Conservation (phyloP, 768 basidiomycete species). For the Psilocybe sp. region DNA sequence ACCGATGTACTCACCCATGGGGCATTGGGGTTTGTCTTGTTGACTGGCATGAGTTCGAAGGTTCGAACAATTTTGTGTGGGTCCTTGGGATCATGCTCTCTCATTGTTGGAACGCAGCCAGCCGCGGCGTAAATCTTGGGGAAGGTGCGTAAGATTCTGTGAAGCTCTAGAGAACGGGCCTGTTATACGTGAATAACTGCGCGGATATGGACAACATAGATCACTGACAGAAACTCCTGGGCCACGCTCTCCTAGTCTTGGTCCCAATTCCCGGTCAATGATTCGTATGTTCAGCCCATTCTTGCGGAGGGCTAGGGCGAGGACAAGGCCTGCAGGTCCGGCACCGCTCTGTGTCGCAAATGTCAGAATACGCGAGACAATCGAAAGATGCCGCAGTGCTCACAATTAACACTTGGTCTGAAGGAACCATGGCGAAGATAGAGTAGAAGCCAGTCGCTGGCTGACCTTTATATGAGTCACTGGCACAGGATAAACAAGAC, state of each 20-base stretch:
- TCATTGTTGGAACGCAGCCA: constrained; percentile 16
- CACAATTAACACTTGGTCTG: no score
- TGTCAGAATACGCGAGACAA: no score
- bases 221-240: constrained; percentile 28
- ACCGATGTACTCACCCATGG: constrained; percentile 37
- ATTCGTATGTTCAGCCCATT: constrained; percentile 48
- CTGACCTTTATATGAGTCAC: no score
- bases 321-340: constrained; percentile 41
- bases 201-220: not conserved
- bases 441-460: no score
- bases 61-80: constrained; percentile 20
- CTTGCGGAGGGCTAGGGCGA: constrained; percentile 34
- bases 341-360: constrained; percentile 33
- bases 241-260: constrained; percentile 33
- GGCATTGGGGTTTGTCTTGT: constrained; percentile 24
- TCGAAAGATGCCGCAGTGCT: no score
- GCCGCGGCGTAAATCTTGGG: constrained; percentile 29
- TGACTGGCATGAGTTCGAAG: constrained; percentile 20
- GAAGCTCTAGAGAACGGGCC: constrained; percentile 34
- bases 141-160: constrained; percentile 34
- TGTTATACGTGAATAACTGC: constrained; percentile 9
- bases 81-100: constrained; percentile 29
- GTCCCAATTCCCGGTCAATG: constrained; percentile 37
- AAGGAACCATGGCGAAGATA: no score
- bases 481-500: no score